Base-by-base conservation (phyloP, 805 yeast genomes). In the Candida pseudofarinosa region DNA sequence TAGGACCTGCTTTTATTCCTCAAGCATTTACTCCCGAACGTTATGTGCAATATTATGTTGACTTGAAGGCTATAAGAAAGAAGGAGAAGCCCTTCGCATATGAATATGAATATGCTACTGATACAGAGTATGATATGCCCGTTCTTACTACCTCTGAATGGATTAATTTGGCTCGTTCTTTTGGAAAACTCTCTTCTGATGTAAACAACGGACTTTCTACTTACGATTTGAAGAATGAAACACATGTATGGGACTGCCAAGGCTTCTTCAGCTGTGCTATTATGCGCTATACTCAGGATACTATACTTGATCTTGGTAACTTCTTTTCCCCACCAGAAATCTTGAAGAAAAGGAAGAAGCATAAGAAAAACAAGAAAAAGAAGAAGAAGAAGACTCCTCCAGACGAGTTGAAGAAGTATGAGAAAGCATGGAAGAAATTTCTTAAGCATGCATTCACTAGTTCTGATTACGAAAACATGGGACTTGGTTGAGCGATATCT, bases 1-100 rank as follows among this genome's bases (percentile, higher is more conserved):
- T 82, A 32, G 96, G 96, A 0, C 96, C 96, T 2, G 96, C 83
- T 0, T 86, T 83, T 57, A 62, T 65, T 2, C 77, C 81, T 1
- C 95, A 87, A 64, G 56, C 80, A 26, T 85, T 85, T 50, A 72
- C 91, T 0, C 96, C 96, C 0, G 73, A 76, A 33, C 67, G 79
- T 46, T 88, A 82, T 61, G 80, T 80, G 1, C 95, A 86, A 57
- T 87, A 83, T 58, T 88, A 68, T 58, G 74, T 81, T n/a, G 87
- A 88, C 58, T 68, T 88, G 46, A 45, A 68, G 19, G 48, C 61
- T 8, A 69, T 80, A 36, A 79, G 80, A 46, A 47, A 58, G 3
- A 75, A 69, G 3, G 51, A 64, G 17, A 65, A 72, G 50, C 59
- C 68, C 10, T 84, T 86, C 50, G 65, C 60, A 4, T 87, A 72